A percentile compares a stretch with the other conserved stretches of the same genome.
Evolutionary conservation across 331 rosid genomes (phyloP).

Genomic region (Arachis monticola): DNA sequence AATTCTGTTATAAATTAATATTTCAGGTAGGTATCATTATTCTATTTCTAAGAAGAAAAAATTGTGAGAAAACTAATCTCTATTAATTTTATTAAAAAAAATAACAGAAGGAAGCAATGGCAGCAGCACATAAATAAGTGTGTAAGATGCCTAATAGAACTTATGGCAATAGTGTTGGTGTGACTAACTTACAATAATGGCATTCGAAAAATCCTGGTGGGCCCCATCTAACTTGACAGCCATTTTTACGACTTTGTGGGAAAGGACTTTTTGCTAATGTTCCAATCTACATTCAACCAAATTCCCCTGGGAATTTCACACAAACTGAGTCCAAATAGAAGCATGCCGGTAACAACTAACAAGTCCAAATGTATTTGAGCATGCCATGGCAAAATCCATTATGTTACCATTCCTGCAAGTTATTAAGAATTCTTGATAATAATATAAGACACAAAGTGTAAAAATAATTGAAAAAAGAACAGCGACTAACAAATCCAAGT

Average conservation of each 20-base stretch:
- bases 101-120: slow-evolving; percentile 31
- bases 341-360: slow-evolving; percentile 81
- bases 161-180: neutral
- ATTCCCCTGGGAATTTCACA: slow-evolving; percentile 89
- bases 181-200: slow-evolving; percentile 67
- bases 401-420: slow-evolving; percentile 67
- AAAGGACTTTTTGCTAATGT: slow-evolving; percentile 72
- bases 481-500: too few relatives aligned
- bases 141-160: neutral
- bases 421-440: neutral
- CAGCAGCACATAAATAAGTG: slow-evolving; percentile 43
- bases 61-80: neutral
- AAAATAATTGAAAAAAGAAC: too few relatives aligned
- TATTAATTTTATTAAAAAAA: neutral
- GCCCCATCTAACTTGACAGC: slow-evolving; percentile 94
- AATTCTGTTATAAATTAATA: slow-evolving; percentile 67
- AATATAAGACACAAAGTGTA: too few relatives aligned
- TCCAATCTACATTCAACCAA: slow-evolving; percentile 88
- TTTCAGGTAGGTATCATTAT: slow-evolving; percentile 28
- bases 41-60: slow-evolving; percentile 5
- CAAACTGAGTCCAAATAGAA: slow-evolving; percentile 94
- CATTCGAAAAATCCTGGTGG: slow-evolving; percentile 89
- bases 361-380: slow-evolving; percentile 96
- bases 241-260: slow-evolving; percentile 90
- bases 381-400: slow-evolving; percentile 88